Conservation (phyloP, 441 rosid species). For the Mallotus repandus region DNA sequence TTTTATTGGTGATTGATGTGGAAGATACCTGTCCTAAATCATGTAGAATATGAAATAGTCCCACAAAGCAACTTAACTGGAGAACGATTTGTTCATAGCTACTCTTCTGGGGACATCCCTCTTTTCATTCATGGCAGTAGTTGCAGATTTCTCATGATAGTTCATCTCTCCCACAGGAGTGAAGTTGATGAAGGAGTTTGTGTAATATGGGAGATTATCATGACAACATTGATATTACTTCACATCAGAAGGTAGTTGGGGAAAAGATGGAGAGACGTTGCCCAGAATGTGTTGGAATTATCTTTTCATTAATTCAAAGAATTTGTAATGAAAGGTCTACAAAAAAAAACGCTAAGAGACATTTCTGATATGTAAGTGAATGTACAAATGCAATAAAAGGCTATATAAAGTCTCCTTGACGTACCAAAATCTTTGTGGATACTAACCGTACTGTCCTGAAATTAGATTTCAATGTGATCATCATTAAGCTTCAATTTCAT, state of each 20-base stretch:
- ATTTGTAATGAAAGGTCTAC: conserved; percentile 21
- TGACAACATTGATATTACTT: background rate
- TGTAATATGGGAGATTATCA: background rate
- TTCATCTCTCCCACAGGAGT: background rate
- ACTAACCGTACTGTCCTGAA: conserved; percentile 17
- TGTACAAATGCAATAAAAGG: conserved; percentile 31
- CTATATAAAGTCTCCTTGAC: conserved; percentile 23
- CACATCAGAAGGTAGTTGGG: background rate
- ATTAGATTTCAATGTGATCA: conserved; percentile 22
- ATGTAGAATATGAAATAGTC: background rate
- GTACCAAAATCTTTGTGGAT: conserved; percentile 31
- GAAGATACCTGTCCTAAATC: background rate
- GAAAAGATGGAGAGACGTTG: background rate
- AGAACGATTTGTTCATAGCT: background rate
- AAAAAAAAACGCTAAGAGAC: conserved; percentile 20
- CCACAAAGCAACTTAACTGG: background rate
- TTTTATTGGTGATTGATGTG: background rate
- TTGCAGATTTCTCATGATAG: background rate
- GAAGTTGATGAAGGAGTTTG: background rate
- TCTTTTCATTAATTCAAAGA: conserved; percentile 29
- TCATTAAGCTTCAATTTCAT: background rate
- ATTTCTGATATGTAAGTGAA: conserved; percentile 26
- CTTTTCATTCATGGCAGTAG: background rate
- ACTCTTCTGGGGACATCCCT: background rate
- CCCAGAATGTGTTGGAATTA: background rate